phyloP scores from a whole-genome alignment of 2,329 filamentous ascomycete genomes.

The Monosporascus sp. region DNA sequence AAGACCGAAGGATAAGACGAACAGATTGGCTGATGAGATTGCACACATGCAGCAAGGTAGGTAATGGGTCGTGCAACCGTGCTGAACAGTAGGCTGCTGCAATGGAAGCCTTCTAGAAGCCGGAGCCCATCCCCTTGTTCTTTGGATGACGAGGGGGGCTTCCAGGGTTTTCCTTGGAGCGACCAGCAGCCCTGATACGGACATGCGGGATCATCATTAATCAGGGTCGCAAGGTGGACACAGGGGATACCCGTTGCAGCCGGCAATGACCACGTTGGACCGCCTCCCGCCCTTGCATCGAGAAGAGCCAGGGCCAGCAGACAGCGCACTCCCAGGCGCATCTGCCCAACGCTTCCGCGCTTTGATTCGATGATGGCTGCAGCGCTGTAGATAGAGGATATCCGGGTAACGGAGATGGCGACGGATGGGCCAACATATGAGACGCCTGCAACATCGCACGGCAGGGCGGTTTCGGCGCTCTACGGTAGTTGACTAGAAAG shows the following conservation, averaged over 20 bases:
- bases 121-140: background rate
- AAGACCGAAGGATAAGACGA: background rate
- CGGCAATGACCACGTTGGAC: background rate
- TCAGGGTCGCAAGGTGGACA: background rate
- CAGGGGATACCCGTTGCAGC: background rate
- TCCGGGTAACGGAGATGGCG: background rate
- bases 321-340: background rate
- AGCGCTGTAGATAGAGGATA: background rate
- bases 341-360: background rate
- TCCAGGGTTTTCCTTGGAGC: background rate
- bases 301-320: background rate
- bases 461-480: slow-evolving; percentile 20
- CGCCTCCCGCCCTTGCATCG: background rate
- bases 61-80: background rate
- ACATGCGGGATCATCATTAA: background rate
- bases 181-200: background rate
- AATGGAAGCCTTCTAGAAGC: background rate
- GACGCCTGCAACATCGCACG: slow-evolving; percentile 11
- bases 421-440: background rate
- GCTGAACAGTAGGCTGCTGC: background rate
- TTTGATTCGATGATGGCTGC: background rate
- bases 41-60: background rate
- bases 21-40: background rate
- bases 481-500: background rate
- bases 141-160: background rate